Conservation (phyloP, 2,329 filamentous ascomycete species). For the Dissoconium aciculare region DNA sequence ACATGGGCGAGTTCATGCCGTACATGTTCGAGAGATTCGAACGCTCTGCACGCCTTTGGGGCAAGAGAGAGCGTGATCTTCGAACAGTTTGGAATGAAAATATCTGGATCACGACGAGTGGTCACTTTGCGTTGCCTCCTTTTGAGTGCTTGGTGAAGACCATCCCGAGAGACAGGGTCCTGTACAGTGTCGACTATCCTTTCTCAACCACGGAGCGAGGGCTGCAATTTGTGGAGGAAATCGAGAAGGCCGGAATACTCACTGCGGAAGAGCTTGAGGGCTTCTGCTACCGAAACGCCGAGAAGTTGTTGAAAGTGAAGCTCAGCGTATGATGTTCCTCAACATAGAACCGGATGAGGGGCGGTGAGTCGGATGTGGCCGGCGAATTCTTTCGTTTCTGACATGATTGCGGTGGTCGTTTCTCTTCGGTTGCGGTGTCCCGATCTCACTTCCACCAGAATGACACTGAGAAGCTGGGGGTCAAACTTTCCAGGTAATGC, state of each 20-base stretch:
- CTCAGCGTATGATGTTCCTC: constrained; percentile 1
- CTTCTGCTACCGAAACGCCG: constrained; percentile 7
- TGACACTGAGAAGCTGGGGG: constrained; percentile 81
- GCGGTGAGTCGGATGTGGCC: too few relatives aligned
- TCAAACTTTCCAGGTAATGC: constrained; percentile 85
- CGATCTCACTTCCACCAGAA: constrained; percentile 77
- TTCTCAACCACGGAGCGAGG: constrained; percentile 40
- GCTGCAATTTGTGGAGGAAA: constrained; percentile 30
- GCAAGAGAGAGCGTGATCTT: constrained; percentile 27
- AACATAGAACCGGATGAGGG: too few relatives aligned
- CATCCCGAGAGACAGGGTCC: constrained; percentile 32
- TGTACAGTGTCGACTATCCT: constrained; percentile 47
- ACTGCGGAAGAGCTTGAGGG: constrained; percentile 6
- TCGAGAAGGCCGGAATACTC: constrained; percentile 5
- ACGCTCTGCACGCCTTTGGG: constrained; percentile 18
- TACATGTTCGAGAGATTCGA: constrained; percentile 39
- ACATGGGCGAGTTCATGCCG: constrained; percentile 44
- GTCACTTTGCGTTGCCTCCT: constrained; percentile 39
- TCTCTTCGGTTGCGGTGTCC: too few relatives aligned
- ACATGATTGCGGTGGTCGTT: too few relatives aligned
- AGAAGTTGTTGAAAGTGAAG: constrained; percentile 6
- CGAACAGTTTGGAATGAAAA: constrained; percentile 33
- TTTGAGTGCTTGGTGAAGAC: constrained; percentile 29
- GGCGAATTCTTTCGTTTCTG: too few relatives aligned
- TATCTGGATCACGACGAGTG: constrained; percentile 45